Base-by-base conservation (phyloP, 2,329 filamentous ascomycete genomes). In the Rhinocladiella mackenziei region DNA sequence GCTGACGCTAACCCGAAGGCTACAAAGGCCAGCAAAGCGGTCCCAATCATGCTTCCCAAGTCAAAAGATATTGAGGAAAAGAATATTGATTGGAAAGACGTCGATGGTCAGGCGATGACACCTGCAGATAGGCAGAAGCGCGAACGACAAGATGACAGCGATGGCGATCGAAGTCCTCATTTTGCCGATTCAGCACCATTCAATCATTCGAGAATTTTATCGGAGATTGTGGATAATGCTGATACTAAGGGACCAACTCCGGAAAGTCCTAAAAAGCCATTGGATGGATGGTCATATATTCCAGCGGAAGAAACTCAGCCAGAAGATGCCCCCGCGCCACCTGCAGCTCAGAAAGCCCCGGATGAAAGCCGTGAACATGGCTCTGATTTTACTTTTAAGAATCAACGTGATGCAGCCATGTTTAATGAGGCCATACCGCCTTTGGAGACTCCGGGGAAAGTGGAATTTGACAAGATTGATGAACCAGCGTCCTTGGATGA, bases 91-190 rank as follows among this genome's bases (percentile, higher is more conserved):
- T 85, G 86, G 1, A 73, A 80, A 46, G 69, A 71, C 54, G 63
- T 68, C 14, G 64, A 64, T 50, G 81, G 81, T 11, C 78, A 80
- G 18, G 65, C 76, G 14, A 73, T 72, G n/a, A 79, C 85, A 51
- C 72, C 71, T 44, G 77, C 83, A 46, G 80, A 79, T 15, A 80
- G 87, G 29, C 71, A 81, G 59, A 96, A 95, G 73, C 81, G 89
- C 61, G 80, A 80, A 51, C 80, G 81, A 55, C 80, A 78, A 47
- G 32, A 15, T 13, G 74, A 67, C 33, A 77, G 75, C 39, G 81
- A 85, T 57, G 83, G 78, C 13, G 82, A 94, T 56, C 77, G 83
- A 37, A 80, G 91, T 17, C 83, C 85, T 15, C 72, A 80, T 39
- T 94, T 94, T 62, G 86, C 87, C 6, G 66, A 67, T 43, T 69